A percentile compares a stretch with the other conserved stretches of the same genome.
These are phyloP conservation scores for Kalmusia sp. DNA, from an alignment of 2,329 filamentous ascomycete genomes.

Conservation along the genomic window DNA sequence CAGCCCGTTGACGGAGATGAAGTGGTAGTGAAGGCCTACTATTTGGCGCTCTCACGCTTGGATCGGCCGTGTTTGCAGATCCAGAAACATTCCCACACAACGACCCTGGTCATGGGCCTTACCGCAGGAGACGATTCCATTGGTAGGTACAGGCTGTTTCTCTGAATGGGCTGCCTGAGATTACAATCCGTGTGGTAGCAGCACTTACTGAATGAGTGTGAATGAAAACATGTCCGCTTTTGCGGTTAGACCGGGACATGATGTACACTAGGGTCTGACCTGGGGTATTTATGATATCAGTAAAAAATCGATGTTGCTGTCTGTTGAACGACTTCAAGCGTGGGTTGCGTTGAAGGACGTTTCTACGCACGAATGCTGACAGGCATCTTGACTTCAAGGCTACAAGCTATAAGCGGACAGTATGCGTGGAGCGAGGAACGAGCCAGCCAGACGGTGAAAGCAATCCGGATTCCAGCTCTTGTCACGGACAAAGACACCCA, in stretches of 20 bases:
- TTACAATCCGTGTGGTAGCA: neutral
- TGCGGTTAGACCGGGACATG: neutral
- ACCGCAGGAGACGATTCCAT: neutral
- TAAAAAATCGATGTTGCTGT: neutral
- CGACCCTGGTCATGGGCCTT: neutral
- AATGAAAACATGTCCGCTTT: neutral
- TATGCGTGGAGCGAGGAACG: neutral
- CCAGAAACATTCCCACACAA: neutral
- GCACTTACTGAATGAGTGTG: neutral
- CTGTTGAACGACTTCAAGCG: neutral
- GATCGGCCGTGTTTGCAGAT: neutral
- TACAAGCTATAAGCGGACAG: too few relatives aligned
- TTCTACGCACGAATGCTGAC: too few relatives aligned
- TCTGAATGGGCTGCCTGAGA: neutral
- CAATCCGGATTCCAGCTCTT: neutral
- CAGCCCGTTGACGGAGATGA: slow-evolving; percentile 2
- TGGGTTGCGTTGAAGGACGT: too few relatives aligned
- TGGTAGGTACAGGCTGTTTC: neutral
- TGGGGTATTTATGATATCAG: neutral
- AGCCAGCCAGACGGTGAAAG: neutral
- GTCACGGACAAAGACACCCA: too few relatives aligned
- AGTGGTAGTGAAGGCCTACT: neutral
- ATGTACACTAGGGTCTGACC: neutral
- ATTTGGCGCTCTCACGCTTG: slow-evolving; percentile 3
- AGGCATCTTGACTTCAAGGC: too few relatives aligned